Conservation (phyloP, 306 rosid species). For the Trifolium subterraneum region DNA sequence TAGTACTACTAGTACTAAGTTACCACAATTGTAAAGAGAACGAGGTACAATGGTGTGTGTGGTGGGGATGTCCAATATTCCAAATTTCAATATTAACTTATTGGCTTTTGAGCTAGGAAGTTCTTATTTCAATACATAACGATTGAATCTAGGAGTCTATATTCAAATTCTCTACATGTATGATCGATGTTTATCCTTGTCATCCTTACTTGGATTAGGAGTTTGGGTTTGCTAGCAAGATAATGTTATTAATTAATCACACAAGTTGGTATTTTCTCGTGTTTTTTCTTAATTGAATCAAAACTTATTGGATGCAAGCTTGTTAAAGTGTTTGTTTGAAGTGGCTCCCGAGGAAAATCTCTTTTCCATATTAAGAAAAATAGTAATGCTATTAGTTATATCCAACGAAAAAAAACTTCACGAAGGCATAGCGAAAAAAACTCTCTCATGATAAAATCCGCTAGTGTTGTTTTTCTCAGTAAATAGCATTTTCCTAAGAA, state of each 20-base stretch:
- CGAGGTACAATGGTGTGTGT: constrained; percentile 34
- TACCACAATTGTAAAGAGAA: constrained; percentile 5
- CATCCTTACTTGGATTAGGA: constrained; percentile 34
- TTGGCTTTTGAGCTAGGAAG: constrained; percentile 37
- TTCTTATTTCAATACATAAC: constrained; percentile 29
- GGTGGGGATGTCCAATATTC: not conserved
- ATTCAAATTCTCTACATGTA: constrained; percentile 55
- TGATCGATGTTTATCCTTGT: constrained; percentile 39
- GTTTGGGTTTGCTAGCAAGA: constrained; percentile 4
- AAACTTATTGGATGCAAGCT: not conserved
- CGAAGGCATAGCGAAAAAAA: too few species aligned
- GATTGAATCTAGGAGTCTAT: constrained; percentile 46
- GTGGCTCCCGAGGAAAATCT: not conserved
- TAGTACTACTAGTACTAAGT: too few species aligned
- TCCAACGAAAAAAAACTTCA: too few species aligned
- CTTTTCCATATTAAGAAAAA: not conserved
- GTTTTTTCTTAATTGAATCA: constrained; percentile 1
- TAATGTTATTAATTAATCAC: constrained; percentile 8
- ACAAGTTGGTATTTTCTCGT: not conserved
- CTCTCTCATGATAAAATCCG: too few species aligned
- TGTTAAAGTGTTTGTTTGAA: not conserved
- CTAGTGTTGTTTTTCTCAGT: too few species aligned
- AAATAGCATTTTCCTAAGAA: too few species aligned
- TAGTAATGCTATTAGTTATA: too few species aligned
- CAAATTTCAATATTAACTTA: constrained; percentile 44